Evolutionary conservation across 192 early-diverging fungal species (phyloP).

Genomic region (Entrophospora sp.): DNA sequence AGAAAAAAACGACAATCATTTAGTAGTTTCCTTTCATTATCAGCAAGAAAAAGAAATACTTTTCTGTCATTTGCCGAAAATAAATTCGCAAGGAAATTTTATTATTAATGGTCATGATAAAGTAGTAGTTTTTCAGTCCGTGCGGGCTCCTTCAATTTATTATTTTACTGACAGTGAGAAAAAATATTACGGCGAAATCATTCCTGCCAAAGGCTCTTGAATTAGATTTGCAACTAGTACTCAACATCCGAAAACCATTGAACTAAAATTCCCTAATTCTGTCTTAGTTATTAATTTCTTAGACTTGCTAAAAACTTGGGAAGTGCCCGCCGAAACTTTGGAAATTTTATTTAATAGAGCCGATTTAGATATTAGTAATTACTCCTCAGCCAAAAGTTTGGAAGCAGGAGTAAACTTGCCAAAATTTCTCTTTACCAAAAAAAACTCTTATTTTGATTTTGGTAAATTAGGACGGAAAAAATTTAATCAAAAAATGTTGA

Average conservation of each 20-base stretch:
- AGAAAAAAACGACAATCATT: no score
- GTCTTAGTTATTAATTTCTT: background rate
- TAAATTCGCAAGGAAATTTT: no score
- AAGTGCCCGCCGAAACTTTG: background rate
- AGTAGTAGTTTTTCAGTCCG: no score
- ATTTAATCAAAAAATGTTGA: conserved; percentile 5
- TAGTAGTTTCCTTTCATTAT: no score
- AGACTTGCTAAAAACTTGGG: background rate
- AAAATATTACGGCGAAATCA: no score
- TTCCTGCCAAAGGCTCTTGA: no score
- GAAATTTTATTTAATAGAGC: background rate
- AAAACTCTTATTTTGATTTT: conserved; percentile 1
- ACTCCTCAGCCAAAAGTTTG: background rate
- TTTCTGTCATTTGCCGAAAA: no score
- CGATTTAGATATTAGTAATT: background rate
- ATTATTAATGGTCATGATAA: no score
- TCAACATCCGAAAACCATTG: background rate
- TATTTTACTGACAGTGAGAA: no score
- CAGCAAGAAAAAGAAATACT: no score
- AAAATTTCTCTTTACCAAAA: background rate
- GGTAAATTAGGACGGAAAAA: conserved; percentile 4
- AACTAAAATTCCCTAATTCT: background rate
- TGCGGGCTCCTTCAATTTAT: no score
- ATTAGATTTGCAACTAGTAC: background rate
- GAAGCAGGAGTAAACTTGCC: background rate